Evolutionary conservation across 768 basidiomycete species (phyloP).

Genomic region (Boletus barrowsii): DNA sequence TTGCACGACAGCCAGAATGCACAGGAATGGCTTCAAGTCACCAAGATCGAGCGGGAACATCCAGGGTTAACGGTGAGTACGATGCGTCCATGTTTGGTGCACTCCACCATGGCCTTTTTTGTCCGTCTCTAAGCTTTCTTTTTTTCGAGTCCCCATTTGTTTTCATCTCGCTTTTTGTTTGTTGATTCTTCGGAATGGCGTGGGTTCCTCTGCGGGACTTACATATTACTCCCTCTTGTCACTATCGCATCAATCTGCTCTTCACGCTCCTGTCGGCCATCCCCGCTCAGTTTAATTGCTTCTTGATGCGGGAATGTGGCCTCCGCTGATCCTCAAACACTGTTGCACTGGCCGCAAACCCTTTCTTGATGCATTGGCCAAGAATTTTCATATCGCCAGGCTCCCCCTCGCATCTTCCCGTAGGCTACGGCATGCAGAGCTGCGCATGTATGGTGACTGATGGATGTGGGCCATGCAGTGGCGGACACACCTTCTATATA

Average conservation of each 20-base stretch:
- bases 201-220: conserved; percentile 8
- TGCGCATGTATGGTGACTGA: conserved; percentile 30
- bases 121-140: background rate
- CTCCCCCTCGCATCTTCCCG: conserved; percentile 22
- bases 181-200: conserved; percentile 8
- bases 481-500: conserved; percentile 20
- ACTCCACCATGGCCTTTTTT: background rate
- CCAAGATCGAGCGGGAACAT: conserved; percentile 30
- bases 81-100: conserved; percentile 5
- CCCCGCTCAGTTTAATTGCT: conserved; percentile 4
- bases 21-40: conserved; percentile 32
- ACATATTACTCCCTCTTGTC: conserved; percentile 1
- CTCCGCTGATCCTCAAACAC: conserved; percentile 4
- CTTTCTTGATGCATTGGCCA: conserved; percentile 10
- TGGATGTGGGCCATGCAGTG: conserved; percentile 23
- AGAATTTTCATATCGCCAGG: conserved; percentile 16
- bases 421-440: conserved; percentile 24
- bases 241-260: conserved; percentile 2
- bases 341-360: conserved; percentile 2
- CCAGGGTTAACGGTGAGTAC: conserved; percentile 27
- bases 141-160: conserved; percentile 1
- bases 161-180: conserved; percentile 13
- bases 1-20: conserved; percentile 31
- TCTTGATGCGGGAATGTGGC: conserved; percentile 16
- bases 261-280: conserved; percentile 5